A percentile compares a stretch with the other conserved stretches of the same genome.
These are phyloP conservation scores for Diaporthe citrichinensis DNA, from an alignment of 2,329 filamentous ascomycete species.

Conservation along the genomic window DNA sequence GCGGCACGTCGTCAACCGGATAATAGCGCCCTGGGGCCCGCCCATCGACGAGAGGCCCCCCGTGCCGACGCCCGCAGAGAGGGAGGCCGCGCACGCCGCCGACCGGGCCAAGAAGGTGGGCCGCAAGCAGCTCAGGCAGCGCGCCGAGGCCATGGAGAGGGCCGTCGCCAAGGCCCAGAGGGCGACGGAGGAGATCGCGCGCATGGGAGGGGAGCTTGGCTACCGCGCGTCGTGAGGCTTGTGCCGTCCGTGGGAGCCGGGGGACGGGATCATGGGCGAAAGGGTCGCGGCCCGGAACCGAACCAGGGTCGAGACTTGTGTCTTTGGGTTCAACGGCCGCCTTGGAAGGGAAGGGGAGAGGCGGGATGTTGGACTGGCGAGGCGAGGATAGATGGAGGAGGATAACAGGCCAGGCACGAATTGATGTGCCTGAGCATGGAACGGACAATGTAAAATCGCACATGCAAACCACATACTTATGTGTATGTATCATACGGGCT, in stretches of 20 bases:
- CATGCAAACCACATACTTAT: background rate
- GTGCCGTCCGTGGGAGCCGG: background rate
- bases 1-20: constrained; percentile 80
- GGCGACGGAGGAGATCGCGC: constrained; percentile 41
- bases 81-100: constrained; percentile 66
- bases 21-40: constrained; percentile 77
- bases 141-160: constrained; percentile 43
- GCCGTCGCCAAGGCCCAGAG: constrained; percentile 41
- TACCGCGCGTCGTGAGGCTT: background rate
- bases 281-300: background rate
- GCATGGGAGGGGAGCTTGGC: constrained; percentile 12
- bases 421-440: background rate
- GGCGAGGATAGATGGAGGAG: background rate
- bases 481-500: background rate
- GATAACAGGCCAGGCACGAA: background rate
- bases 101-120: constrained; percentile 71
- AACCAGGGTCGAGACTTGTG: background rate
- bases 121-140: constrained; percentile 58
- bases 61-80: constrained; percentile 75
- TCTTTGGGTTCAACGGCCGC: background rate
- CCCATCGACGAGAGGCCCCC: constrained; percentile 75
- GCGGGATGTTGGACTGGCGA: background rate
- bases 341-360: background rate
- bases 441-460: constrained; percentile 19
- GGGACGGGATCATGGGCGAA: background rate